phyloP scores from a whole-genome alignment of 2,329 filamentous ascomycete genomes.

The Aureobasidium vineae region DNA sequence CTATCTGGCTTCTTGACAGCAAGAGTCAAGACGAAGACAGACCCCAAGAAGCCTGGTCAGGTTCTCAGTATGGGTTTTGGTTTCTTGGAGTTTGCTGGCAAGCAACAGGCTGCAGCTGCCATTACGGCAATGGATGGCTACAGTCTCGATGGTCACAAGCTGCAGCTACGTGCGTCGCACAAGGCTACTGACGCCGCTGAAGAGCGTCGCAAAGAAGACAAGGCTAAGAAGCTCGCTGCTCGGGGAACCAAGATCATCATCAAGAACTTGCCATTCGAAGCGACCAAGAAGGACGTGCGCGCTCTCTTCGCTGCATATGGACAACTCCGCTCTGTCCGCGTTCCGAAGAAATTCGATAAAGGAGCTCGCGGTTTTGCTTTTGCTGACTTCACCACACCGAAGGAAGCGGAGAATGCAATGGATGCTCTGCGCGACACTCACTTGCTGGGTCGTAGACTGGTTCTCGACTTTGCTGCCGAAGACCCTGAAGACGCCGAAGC shows the following conservation, averaged over 20 bases:
- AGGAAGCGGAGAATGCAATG: slow-evolving; percentile 88
- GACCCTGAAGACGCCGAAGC: slow-evolving; percentile 90
- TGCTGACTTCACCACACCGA: slow-evolving; percentile 87
- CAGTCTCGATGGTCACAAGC: slow-evolving; percentile 79
- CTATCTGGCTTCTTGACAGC: slow-evolving; percentile 88
- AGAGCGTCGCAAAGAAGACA: slow-evolving; percentile 78
- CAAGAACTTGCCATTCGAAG: slow-evolving; percentile 97
- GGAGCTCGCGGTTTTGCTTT: slow-evolving; percentile 92
- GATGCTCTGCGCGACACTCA: slow-evolving; percentile 90
- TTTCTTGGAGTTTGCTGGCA: slow-evolving; percentile 83
- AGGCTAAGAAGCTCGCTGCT: slow-evolving; percentile 72
- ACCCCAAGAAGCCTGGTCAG: slow-evolving; percentile 86
- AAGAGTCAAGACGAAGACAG: slow-evolving; percentile 86
- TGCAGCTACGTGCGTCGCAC: slow-evolving; percentile 83
- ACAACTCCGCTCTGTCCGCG: slow-evolving; percentile 83
- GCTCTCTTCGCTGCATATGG: slow-evolving; percentile 86
- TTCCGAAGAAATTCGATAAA: slow-evolving; percentile 93
- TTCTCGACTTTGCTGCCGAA: slow-evolving; percentile 86
- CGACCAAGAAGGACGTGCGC: slow-evolving; percentile 86
- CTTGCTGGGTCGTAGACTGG: slow-evolving; percentile 81
- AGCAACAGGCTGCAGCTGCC: slow-evolving; percentile 74
- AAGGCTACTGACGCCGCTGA: slow-evolving; percentile 84
- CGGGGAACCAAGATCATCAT: slow-evolving; percentile 90
- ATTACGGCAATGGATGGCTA: slow-evolving; percentile 83
- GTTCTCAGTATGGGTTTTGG: slow-evolving; percentile 96